Base-by-base conservation (phyloP, 116 monocot genomes). In the Thalassia testudinum region DNA sequence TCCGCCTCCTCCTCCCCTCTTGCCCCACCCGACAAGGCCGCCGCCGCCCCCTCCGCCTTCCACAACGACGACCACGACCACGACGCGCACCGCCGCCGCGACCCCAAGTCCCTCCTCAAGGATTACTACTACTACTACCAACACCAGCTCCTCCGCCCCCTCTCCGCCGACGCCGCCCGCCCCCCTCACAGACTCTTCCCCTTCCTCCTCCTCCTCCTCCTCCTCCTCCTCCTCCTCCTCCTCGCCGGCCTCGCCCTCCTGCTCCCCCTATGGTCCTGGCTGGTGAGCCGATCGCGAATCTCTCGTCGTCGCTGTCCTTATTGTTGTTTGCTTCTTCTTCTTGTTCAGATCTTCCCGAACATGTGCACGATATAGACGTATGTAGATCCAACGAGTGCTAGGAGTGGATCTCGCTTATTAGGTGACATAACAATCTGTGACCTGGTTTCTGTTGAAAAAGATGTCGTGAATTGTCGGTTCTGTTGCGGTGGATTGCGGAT, bases 41-140 rank as follows among this genome's bases (percentile, higher is more conserved):
- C 27, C 21, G 49, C 26, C 10, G 54, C 30, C 10, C 30, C 10
- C 30, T 34, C 30, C 30, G 6, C 30, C 30, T n/a, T n/a, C n/a
- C n/a, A 20, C 1, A 60, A 54, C 15, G 53, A 44, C 44, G 48
- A 44, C 43, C 24, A 26, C 49, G 56, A 49, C 45, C 59, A 17
- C 54, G 61, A 54, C 43, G 23, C 14, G 42, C 49, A 28, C 50
- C 52, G 26, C 20, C 37, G 24, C 47, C 52, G 60, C 19, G 66
- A 54, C 53, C 47, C 47, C 20, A 68, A 26, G 68, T 55, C 45
- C 45, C 3, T 16, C 45, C 14, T 40, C 43, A 30, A 60, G 34
- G 59, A 60, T 14, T 52, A 13, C 12, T 51, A 34, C 47, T 28
- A 38, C 56, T 26, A 24, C 24, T 22, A 37, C 52, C 21, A 51